These are phyloP conservation scores for Phytophthora boehmeriae DNA, from an alignment of 352 stramenopile species.

Conservation along the genomic window DNA sequence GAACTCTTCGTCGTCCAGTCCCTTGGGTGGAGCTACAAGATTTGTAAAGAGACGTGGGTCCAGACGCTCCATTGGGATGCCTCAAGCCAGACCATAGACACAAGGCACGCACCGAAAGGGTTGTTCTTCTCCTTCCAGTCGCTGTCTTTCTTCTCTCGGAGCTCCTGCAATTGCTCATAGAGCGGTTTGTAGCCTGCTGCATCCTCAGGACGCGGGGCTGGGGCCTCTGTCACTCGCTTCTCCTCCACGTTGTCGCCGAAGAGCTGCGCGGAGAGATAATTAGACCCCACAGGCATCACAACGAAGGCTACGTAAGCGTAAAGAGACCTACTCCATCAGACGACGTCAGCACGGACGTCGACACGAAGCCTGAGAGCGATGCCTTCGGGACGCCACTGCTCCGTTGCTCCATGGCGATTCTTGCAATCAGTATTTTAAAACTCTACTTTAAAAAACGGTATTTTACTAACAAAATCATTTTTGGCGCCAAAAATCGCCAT, in stretches of 20 bases:
- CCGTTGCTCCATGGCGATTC: constrained; percentile 24
- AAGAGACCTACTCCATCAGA: constrained; percentile 70
- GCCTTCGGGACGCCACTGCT: constrained; percentile 29
- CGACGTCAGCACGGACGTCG: constrained; percentile 82
- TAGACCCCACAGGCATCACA: background rate
- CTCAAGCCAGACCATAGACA: background rate
- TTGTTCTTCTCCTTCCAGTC: constrained; percentile 93
- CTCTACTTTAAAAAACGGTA: no score
- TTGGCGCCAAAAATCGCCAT: constrained; percentile 2
- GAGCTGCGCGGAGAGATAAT: constrained; percentile 46
- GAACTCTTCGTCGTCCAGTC: constrained; percentile 87
- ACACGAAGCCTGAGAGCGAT: constrained; percentile 78
- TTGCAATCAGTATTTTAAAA: no score
- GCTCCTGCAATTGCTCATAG: constrained; percentile 83
- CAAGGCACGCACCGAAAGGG: constrained; percentile 62
- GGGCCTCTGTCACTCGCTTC: constrained; percentile 73
- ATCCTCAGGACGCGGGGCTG: constrained; percentile 47
- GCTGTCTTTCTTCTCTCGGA: constrained; percentile 76
- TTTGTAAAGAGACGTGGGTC: background rate
- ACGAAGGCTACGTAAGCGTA: background rate
- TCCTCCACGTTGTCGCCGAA: constrained; percentile 90
- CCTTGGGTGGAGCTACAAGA: constrained; percentile 74
- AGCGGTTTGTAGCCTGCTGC: constrained; percentile 67
- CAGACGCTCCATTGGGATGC: background rate
- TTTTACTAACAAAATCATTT: background rate